phyloP scores from a whole-genome alignment of 371 early-diverging fungal species.

The Vairimorpha ceranae region DNA sequence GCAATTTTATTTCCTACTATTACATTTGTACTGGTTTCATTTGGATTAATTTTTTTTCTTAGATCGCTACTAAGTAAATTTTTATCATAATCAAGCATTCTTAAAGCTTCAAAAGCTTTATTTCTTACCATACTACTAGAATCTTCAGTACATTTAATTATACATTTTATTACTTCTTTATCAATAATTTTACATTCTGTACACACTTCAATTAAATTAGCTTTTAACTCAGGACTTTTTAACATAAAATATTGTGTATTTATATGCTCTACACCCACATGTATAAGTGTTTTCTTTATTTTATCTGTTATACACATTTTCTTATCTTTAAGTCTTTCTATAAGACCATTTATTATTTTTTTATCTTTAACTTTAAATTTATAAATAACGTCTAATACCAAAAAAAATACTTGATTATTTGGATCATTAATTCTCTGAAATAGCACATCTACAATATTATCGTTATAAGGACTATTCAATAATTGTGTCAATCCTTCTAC shows the following conservation, averaged over 20 bases:
- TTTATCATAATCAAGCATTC: background rate
- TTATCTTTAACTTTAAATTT: constrained; percentile 1
- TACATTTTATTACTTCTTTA: constrained; percentile 1
- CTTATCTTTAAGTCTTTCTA: constrained; percentile 47
- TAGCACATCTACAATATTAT: background rate
- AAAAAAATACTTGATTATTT: constrained; percentile 38
- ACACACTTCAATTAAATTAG: constrained; percentile 23
- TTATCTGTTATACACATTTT: constrained; percentile 20
- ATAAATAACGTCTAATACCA: constrained; percentile 7
- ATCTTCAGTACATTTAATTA: constrained; percentile 20
- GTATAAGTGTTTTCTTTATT: constrained; percentile 36
- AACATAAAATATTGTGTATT: background rate
- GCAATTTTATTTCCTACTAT: background rate
- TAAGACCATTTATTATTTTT: constrained; percentile 13
- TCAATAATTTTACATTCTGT: background rate
- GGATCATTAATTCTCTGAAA: constrained; percentile 14
- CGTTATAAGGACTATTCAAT: background rate
- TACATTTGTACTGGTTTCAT: background rate
- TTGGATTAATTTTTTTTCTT: background rate
- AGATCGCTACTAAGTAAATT: background rate
- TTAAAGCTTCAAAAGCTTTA: constrained; percentile 11
- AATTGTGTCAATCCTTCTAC: constrained; percentile 19
- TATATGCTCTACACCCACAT: background rate
- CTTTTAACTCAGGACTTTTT: constrained; percentile 48
- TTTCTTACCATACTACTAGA: constrained; percentile 13